Evolutionary conservation across 768 basidiomycete species (phyloP), one percentile per base, ranked within the genome.

Genomic region (Suillus subluteus): DNA sequence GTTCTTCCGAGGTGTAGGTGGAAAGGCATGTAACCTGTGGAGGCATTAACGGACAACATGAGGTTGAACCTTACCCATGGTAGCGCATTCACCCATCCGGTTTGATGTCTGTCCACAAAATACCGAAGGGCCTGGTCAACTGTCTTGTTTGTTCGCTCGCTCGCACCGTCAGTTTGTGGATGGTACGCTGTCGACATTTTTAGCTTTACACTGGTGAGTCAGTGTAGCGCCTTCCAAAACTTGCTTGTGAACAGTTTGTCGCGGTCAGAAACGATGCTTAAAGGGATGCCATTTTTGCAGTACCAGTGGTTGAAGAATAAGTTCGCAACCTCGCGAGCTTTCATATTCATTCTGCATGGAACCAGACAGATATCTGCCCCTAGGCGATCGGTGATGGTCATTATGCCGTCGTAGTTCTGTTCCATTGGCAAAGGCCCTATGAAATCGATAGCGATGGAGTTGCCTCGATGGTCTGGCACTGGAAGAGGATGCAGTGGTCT

Each of bases 91-190:
- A 71, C 69, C 82, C 80, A 83, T 0, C 76, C 78, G 3, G 65
- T 69, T 40, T 79, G 73, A 26, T 73, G 70, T 1, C 68, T 23
- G 11, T 72, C 66, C 21, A 75, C 72, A 67, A 70, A 68, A 50
- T 65, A 78, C 38, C 67, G 64, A 1, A 73, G 48, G 12, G 62
- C 62, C 54, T 80, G 79, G 50, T 72, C 75, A 2, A 80, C 64
- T 0, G 75, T 81, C 48, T 77, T 76, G 58, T 80, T 80, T 0
- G 74, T 74, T 0, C 70, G 62, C 68, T 82, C 76, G 16, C 75
- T 79, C 0, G 69, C 43, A 0, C 40, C 40, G 5, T 41, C 15
- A 0, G 15, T 41, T 1, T 41, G 40, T 41, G 40, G 40, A 1
- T 41, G 40, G 15, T 41, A 41, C 4, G 40, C 15, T 0, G 40